Base-by-base conservation (phyloP, 306 rosid genomes). In the Castanopsis chinensis region DNA sequence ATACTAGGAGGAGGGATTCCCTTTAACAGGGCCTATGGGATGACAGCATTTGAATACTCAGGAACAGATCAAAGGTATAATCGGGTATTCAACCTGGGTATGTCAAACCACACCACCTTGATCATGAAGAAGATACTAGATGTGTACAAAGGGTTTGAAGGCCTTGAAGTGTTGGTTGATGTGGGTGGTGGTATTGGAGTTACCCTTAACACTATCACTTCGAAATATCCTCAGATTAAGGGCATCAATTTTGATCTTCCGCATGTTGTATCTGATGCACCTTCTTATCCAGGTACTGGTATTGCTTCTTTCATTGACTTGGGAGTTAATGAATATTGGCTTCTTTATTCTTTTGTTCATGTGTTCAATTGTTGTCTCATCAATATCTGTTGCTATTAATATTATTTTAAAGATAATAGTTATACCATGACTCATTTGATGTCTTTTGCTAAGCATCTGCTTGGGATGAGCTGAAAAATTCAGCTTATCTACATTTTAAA, bases 1-100 rank as follows among this genome's bases (percentile, higher is more conserved):
- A 53, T 79, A n/a, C 65, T 79, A 20, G 78, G 72, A 51, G 83
- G 83, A 3, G 83, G 83, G 18, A 73, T 79, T 79, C 83, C 82
- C 23, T 79, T 79, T 10, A 52, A 72, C 54, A 72, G 78, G 55
- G 73, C 73, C 2, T 45, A 49, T 52, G 78, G 78, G 13, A 61
- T 79, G 78, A 72, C 77, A 51, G 58, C 73, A 12, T 79, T 61
- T 79, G 78, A 79, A 30, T 52, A 72, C 30, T 69, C 75, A 71
- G 75, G 58, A 45, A 45, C 55, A 15, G 73, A 79, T 49, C 21
- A 79, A 67, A 61, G 73, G 57, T 61, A 72, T 64, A 72, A 79
- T 49, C 32, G 52, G 71, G 82, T 78, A 4, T 78, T 79, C 53
- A 79, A 79, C 82, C 52, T 45, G 76, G 82, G 77, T 4, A 79